These are phyloP conservation scores for Cyberlindnera nakhonratchasimensis DNA, from an alignment of 805 yeast species.

Conservation along the genomic window DNA sequence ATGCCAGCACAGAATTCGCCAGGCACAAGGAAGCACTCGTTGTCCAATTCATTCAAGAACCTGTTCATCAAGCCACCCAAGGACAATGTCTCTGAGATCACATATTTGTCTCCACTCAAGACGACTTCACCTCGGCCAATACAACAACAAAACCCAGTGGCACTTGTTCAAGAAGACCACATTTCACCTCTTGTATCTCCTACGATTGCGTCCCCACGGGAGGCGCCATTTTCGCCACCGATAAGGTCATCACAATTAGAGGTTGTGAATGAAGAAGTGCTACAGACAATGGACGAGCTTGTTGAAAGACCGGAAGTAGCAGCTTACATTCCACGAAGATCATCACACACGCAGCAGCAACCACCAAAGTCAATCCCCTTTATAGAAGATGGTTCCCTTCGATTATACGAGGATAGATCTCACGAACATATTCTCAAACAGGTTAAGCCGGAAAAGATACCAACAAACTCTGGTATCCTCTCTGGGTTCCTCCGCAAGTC, in stretches of 20 bases:
- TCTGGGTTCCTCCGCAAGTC: slow-evolving; percentile 24
- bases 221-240: not conserved
- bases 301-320: not conserved
- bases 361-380: too few relatives aligned
- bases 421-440: slow-evolving; percentile 26
- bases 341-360: not conserved
- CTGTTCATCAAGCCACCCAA: slow-evolving; percentile 21
- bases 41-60: slow-evolving; percentile 23
- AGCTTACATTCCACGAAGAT: not conserved
- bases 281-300: not conserved
- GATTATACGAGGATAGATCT: slow-evolving; percentile 22
- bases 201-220: not conserved
- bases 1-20: not conserved
- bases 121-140: too few relatives aligned
- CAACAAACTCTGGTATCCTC: slow-evolving; percentile 20
- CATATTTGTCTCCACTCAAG: too few relatives aligned
- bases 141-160: too few relatives aligned
- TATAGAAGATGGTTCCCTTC: slow-evolving; percentile 17
- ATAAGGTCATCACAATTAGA: not conserved
- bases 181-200: slow-evolving; percentile 5
- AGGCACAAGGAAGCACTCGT: slow-evolving; percentile 14
- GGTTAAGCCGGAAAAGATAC: slow-evolving; percentile 25
- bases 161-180: not conserved
- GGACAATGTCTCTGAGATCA: not conserved
- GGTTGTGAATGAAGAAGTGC: slow-evolving; percentile 4